Evolutionary conservation across 129 eudicot genomes (phyloP), one percentile per base, ranked within the genome.

Genomic region (Centrapalus pauciflorus): DNA sequence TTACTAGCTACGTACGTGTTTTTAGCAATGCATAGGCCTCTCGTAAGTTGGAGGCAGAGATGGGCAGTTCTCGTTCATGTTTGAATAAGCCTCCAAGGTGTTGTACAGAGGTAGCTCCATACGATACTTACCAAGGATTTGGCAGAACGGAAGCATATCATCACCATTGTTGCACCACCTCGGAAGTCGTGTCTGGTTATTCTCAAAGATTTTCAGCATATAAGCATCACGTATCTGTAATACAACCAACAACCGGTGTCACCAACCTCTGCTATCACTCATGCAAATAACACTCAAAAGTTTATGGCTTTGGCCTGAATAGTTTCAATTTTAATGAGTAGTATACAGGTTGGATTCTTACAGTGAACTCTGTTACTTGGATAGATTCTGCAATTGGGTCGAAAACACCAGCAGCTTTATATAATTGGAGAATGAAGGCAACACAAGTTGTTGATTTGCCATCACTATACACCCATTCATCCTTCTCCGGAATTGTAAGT

Each of bases 401-500:
- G 61, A 94, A 94, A 54, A 89, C 75, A 52, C 99, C 99, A 28
- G 97, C 99, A 25, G 86, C 95, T 84, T 94, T 94, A 69, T 94
- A 94, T 83, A 94, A 86, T 38, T 85, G 84, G 24, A 94, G 84
- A 66, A 94, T 94, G 32, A 94, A 94, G 71, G 99, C 97, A 28
- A 94, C 99, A 54, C 99, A 94, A 20, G 99, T 94, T 61, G 99
- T 94, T 13, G 99, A 94, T 77, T 94, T 86, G 32, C 99, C 99
- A 72, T 94, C 99, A 60, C 97, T 94, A 66, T 94, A 94, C 8
- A 89, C 85, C 99, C 99, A 94, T 16, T 94, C 99, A 59, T 94
- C 99, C 29, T 89, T 87, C 55, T 94, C 99, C 1, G 99, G 97
- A 49, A 94, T 84, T 7, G 95, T 89, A n/a, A 94, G 90, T 49